These are phyloP conservation scores for Ustilago hordei DNA, from an alignment of 1,284 basidiomycete species.

Conservation along the genomic window DNA sequence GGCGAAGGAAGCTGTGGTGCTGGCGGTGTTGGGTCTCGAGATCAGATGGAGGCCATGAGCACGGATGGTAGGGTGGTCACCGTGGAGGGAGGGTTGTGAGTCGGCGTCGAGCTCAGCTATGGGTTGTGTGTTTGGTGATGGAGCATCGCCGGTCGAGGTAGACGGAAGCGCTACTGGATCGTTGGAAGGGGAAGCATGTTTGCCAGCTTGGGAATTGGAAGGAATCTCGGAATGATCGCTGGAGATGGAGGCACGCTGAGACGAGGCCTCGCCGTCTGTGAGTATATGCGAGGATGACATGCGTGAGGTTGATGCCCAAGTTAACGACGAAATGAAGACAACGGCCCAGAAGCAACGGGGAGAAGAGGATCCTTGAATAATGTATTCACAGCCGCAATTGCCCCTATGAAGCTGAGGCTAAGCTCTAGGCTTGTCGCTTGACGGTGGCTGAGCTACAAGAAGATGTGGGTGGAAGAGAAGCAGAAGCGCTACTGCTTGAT, in stretches of 20 bases:
- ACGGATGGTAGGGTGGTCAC: slow-evolving; percentile 10
- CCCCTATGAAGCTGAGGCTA: slow-evolving; percentile 10
- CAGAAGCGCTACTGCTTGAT: neutral
- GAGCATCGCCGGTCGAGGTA: slow-evolving; percentile 5
- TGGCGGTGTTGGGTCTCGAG: slow-evolving; percentile 25
- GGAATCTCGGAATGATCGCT: slow-evolving; percentile 45
- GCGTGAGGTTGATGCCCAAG: slow-evolving; percentile 1
- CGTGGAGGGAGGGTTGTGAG: slow-evolving; percentile 3
- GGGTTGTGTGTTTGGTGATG: slow-evolving; percentile 6
- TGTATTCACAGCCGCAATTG: neutral
- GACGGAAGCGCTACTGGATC: slow-evolving; percentile 14
- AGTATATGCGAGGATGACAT: slow-evolving; percentile 29
- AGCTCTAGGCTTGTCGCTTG: neutral
- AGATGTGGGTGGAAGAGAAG: neutral
- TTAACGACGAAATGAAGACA: slow-evolving; percentile 12
- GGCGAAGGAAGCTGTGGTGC: slow-evolving; percentile 30
- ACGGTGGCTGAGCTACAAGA: neutral
- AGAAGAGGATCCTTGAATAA: neutral
- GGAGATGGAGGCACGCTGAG: slow-evolving; percentile 25
- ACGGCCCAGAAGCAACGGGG: neutral
- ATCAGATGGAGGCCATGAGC: slow-evolving; percentile 7
- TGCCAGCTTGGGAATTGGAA: slow-evolving; percentile 28
- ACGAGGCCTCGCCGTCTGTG: slow-evolving; percentile 14
- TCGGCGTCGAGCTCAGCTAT: slow-evolving; percentile 14
- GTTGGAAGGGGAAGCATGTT: slow-evolving; percentile 14